Evolutionary conservation across 192 early-diverging fungal genomes (phyloP).

Genomic region (Mycoemilia scoparia): DNA sequence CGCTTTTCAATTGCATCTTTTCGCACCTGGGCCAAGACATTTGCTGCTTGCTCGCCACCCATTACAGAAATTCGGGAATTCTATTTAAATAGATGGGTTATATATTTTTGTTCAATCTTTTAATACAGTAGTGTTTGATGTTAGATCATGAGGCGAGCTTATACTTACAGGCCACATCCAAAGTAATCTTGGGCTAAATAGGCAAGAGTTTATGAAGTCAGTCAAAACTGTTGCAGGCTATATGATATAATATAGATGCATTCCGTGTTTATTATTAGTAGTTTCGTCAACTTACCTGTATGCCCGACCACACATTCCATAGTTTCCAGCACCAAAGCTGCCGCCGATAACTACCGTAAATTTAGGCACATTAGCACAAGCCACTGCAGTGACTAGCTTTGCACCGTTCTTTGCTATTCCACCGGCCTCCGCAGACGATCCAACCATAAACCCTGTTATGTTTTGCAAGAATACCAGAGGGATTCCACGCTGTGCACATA

Average conservation of each 20-base stretch:
- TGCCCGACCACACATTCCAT: conserved; percentile 94
- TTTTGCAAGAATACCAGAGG: conserved; percentile 90
- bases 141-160: conserved; percentile 16
- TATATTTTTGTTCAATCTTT: background rate
- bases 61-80: conserved; percentile 87
- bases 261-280: too few species aligned
- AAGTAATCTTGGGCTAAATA: conserved; percentile 88
- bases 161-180: conserved; percentile 99
- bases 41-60: conserved; percentile 93
- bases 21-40: conserved; percentile 74
- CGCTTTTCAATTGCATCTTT: conserved; percentile 62
- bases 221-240: too few species aligned
- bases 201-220: too few species aligned
- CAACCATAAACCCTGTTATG: conserved; percentile 96
- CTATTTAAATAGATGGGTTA: too few species aligned
- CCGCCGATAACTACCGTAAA: conserved; percentile 69
- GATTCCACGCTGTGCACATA: conserved; percentile 73
- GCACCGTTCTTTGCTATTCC: conserved; percentile 97
- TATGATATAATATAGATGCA: too few species aligned
- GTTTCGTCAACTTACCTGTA: too few species aligned
- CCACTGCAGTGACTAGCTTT: conserved; percentile 89
- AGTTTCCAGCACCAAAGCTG: conserved; percentile 78
- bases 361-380: conserved; percentile 84
- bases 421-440: conserved; percentile 77
- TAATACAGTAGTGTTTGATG: conserved; percentile 1